phyloP scores from a whole-genome alignment of 345 rosid genomes.

The Rhodomyrtus tomentosa region DNA sequence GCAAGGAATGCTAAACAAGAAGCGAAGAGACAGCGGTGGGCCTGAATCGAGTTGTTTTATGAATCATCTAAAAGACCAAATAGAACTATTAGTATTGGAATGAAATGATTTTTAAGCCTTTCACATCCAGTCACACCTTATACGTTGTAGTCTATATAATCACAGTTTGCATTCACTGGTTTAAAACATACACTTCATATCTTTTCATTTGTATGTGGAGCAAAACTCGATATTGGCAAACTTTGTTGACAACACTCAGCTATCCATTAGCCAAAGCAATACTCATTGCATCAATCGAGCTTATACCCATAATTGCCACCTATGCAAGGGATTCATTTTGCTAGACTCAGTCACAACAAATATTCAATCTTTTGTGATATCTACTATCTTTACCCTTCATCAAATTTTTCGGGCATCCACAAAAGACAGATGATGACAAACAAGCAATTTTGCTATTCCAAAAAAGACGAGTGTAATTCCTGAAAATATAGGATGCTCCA shows the following conservation, averaged over 20 bases:
- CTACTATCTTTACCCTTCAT: not conserved
- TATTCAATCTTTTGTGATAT: not conserved
- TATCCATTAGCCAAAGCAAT: not conserved
- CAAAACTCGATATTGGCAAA: not conserved
- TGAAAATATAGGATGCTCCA: not conserved
- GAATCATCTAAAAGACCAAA: not conserved
- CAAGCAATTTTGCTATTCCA: not conserved
- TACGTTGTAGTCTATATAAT: not conserved
- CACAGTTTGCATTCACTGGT: not conserved
- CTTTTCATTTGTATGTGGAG: not conserved
- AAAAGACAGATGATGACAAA: not conserved
- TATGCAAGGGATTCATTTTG: not conserved
- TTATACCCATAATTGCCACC: not conserved
- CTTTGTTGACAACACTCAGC: not conserved
- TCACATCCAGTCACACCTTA: fast-evolving
- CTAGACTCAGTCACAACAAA: not conserved
- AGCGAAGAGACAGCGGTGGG: not conserved
- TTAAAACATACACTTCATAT: not conserved
- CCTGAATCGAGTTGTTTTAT: not conserved
- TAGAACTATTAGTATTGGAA: not conserved
- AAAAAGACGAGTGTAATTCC: not conserved
- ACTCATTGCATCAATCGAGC: not conserved
- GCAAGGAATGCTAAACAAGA: not conserved
- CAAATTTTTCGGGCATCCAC: not conserved
- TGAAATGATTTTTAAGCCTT: not conserved